Base-by-base conservation (phyloP, 1,139 yeast species). In the Debaryomyces sp. region DNA sequence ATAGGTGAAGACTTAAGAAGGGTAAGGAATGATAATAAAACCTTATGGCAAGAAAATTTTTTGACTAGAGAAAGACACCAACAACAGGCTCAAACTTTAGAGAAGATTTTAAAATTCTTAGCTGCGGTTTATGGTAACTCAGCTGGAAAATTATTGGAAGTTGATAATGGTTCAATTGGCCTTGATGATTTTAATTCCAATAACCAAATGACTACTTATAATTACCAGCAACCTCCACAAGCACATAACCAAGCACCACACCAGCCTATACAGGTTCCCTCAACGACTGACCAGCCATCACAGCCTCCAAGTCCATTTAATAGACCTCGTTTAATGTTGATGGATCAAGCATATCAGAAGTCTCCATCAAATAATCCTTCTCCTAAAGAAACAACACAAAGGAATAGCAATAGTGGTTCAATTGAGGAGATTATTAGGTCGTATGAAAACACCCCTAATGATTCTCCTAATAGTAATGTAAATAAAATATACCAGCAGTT, bases 1-100 rank as follows among this genome's bases (percentile, higher is more conserved):
- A 88, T 94, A 23, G 81, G 91, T 3, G 96, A 91, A 55, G 98
- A 94, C 61, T 73, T 94, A 50, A 73, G 86, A 56, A 77, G 97
- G 51, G 84, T 94, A 35, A 79, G 92, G 54, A 86, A 85, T 55
- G 99, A 95, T 62, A 94, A 94, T 66, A 92, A 90, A 63, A 71
- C 90, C 57, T 71, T 94, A 46, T 94, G 99, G 99, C 85, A 85
- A 51, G 99, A 94, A 63, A 87, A 90, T 61, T 85, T 79, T 60
- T 72, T 85, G 48, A 87, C 95, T 4, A 75, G 97, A 48, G 97
- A 94, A 63, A 81, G 95, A 52, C 89, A 91, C 64, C 83, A 86
- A 55, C 78, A 86, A 38, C 99, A 94, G 63, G 85, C 92, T 32
- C 92, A 89, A 54, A 90, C 97, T 22, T 75, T 94, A 52, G 96